Conservation (phyloP, 306 rosid species). For the Abrus precatorius region DNA sequence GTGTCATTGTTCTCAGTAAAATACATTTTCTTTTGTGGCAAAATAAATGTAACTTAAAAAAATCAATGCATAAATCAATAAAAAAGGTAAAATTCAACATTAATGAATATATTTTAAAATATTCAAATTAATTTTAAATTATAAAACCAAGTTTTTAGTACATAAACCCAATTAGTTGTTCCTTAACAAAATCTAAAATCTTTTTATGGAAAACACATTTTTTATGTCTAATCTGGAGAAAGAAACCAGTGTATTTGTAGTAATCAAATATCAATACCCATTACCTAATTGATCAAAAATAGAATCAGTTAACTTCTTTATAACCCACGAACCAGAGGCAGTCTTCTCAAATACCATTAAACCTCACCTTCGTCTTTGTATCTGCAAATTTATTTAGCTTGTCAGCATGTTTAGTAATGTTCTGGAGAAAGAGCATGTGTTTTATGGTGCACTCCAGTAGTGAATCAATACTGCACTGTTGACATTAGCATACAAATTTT, state of each 20-base stretch:
- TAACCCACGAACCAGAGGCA: slow-evolving; percentile 14
- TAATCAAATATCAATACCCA: slow-evolving; percentile 6
- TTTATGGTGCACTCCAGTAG: slow-evolving; percentile 88
- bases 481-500: slow-evolving; percentile 45
- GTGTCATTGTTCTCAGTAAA: background rate
- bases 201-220: slow-evolving; percentile 18
- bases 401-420: slow-evolving; percentile 86
- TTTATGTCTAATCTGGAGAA: background rate
- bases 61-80: slow-evolving; percentile 7
- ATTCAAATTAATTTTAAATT: slow-evolving; percentile 10
- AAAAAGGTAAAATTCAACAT: background rate
- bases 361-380: slow-evolving; percentile 65
- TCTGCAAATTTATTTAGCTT: slow-evolving; percentile 75
- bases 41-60: background rate
- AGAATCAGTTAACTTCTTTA: background rate
- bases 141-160: background rate
- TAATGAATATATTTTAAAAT: background rate
- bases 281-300: too few relatives aligned
- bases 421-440: slow-evolving; percentile 94
- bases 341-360: slow-evolving; percentile 3
- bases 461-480: slow-evolving; percentile 96
- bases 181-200: slow-evolving; percentile 5
- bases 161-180: background rate
- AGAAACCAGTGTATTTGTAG: slow-evolving; percentile 5
- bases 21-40: background rate